These are phyloP conservation scores for Mucor lusitanicus DNA, from an alignment of 371 early-diverging fungal species.

Conservation along the genomic window DNA sequence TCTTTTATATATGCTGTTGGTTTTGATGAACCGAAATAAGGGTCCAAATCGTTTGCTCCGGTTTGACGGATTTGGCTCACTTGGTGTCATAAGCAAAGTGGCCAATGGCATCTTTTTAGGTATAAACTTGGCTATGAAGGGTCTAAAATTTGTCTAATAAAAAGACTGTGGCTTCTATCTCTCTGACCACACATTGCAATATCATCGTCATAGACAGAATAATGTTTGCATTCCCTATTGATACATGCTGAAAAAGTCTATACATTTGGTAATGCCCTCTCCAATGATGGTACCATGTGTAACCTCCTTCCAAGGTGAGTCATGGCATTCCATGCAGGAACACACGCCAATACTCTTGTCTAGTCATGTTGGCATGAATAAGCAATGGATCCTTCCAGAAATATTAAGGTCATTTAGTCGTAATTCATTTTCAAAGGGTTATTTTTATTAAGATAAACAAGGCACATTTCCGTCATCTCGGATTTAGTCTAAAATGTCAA, in stretches of 20 bases:
- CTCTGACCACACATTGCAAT: background rate
- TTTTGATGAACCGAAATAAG: background rate
- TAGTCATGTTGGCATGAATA: background rate
- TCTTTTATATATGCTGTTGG: background rate
- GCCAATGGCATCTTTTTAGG: background rate
- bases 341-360: background rate
- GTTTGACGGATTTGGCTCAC: slow-evolving; percentile 2
- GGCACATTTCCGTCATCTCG: background rate
- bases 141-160: background rate
- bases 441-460: background rate
- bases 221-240: background rate
- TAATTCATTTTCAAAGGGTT: too few species aligned
- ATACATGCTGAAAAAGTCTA: background rate
- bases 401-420: too few species aligned
- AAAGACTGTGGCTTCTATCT: background rate
- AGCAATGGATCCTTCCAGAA: slow-evolving; percentile 2
- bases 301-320: background rate
- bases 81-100: background rate
- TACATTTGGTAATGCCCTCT: background rate
- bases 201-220: background rate
- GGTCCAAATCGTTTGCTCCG: background rate
- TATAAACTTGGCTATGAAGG: background rate
- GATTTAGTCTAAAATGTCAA: slow-evolving; percentile 8
- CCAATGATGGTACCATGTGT: background rate
- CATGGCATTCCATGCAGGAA: background rate